A percentile compares a stretch with the other conserved stretches of the same genome.
These are phyloP conservation scores for Cenchrus purpureus DNA, from an alignment of 176 grass and related monocot genomes.

Conservation along the genomic window DNA sequence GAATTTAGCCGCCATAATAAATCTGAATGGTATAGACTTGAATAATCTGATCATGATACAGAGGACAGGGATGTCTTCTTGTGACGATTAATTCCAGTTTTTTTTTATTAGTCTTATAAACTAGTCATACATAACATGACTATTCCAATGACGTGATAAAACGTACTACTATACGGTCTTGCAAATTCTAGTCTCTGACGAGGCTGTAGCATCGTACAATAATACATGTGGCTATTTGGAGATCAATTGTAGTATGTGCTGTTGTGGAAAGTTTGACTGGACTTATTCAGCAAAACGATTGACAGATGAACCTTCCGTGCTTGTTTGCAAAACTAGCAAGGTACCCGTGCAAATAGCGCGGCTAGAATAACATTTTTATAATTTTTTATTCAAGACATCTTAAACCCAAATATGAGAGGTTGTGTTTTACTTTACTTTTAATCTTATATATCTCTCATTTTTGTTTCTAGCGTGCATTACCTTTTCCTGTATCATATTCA, in stretches of 20 bases:
- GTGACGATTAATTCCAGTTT: too few relatives aligned
- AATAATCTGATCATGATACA: not conserved
- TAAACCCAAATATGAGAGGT: too few relatives aligned
- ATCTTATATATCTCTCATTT: too few relatives aligned
- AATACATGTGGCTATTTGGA: not conserved
- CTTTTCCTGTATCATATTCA: too few relatives aligned
- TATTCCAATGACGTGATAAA: constrained; percentile 33
- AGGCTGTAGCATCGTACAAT: not conserved
- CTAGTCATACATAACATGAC: not conserved
- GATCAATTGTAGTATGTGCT: not conserved
- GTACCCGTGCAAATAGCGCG: not conserved
- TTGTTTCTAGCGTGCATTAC: too few relatives aligned
- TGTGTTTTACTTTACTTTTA: too few relatives aligned
- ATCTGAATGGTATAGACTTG: not conserved
- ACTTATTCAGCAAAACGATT: too few relatives aligned
- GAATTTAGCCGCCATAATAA: not conserved
- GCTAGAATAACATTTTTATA: too few relatives aligned
- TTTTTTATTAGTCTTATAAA: constrained; percentile 5
- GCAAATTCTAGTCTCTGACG: not conserved
- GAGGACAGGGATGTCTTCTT: not conserved
- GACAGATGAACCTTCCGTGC: too few relatives aligned
- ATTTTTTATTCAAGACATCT: too few relatives aligned
- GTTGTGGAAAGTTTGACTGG: too few relatives aligned
- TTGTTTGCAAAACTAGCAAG: too few relatives aligned
- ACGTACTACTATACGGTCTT: not conserved